Evolutionary conservation across 1,139 yeast genomes (phyloP).

Genomic region (Sugiyamaella xylanicola): DNA sequence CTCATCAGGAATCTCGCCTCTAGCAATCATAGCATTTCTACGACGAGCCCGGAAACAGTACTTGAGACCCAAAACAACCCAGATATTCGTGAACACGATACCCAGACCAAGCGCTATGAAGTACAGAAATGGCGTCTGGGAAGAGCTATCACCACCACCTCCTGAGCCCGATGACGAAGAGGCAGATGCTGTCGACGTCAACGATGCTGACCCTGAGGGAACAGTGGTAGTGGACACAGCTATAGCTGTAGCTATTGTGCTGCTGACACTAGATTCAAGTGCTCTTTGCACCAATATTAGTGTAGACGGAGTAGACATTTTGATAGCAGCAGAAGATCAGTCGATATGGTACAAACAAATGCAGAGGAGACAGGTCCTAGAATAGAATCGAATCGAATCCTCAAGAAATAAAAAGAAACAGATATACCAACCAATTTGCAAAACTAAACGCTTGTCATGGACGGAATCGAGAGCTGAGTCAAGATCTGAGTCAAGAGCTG

Average conservation of each 20-base stretch:
- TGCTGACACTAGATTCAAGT: background rate
- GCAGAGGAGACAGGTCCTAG: too few species aligned
- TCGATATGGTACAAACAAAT: too few species aligned
- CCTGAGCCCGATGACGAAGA: conserved; percentile 10
- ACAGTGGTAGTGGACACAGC: background rate
- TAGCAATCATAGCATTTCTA: conserved; percentile 24
- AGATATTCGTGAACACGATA: conserved; percentile 43
- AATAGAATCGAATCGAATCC: too few species aligned
- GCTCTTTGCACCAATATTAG: background rate
- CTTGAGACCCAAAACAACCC: conserved; percentile 43
- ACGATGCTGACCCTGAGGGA: conserved; percentile 8
- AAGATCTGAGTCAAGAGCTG: too few species aligned
- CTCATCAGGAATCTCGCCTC: conserved; percentile 23
- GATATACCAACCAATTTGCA: too few species aligned
- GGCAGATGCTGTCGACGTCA: conserved; percentile 18
- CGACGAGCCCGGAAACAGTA: conserved; percentile 41
- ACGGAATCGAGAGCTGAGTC: too few species aligned
- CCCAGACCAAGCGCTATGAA: conserved; percentile 47
- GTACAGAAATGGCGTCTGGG: conserved; percentile 39
- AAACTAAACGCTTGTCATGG: too few species aligned
- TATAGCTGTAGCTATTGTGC: background rate
- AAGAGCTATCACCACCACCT: conserved; percentile 18
- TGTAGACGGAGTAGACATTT: background rate
- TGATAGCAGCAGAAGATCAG: background rate
- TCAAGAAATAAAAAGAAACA: too few species aligned